Evolutionary conservation across 2,329 filamentous ascomycete species (phyloP).

Genomic region (Paracorniculantispora psalliotae): DNA sequence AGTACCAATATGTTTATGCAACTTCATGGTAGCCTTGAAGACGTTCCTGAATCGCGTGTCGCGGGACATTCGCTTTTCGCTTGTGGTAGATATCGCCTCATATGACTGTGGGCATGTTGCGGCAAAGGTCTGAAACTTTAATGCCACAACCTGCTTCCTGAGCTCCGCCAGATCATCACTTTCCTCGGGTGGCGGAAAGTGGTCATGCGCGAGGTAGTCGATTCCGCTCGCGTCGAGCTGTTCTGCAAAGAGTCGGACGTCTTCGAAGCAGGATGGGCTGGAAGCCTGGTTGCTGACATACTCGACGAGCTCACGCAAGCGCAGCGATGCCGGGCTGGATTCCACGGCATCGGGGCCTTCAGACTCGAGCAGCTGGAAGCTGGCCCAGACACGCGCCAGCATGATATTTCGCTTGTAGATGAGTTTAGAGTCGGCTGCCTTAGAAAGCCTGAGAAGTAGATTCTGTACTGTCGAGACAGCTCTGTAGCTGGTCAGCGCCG

Average conservation of each 20-base stretch:
- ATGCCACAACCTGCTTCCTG: conserved; percentile 29
- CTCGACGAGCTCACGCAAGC: conserved; percentile 30
- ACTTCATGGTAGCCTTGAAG: conserved; percentile 17
- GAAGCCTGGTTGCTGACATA: conserved; percentile 33
- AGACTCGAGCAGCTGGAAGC: conserved; percentile 29
- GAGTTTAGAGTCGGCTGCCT: conserved; percentile 26
- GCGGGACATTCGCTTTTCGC: background rate
- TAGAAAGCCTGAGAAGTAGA: conserved; percentile 27
- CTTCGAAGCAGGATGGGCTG: conserved; percentile 41
- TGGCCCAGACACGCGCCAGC: conserved; percentile 33
- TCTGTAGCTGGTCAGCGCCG: conserved; percentile 21
- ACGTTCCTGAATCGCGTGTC: background rate
- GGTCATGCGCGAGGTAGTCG: conserved; percentile 33
- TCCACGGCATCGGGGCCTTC: conserved; percentile 27
- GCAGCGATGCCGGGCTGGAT: conserved; percentile 24
- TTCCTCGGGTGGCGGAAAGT: conserved; percentile 29
- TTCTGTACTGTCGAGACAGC: conserved; percentile 23
- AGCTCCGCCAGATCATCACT: conserved; percentile 22
- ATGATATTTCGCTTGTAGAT: conserved; percentile 37
- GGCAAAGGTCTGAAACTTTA: conserved; percentile 42
- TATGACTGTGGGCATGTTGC: conserved; percentile 30
- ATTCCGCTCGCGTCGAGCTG: conserved; percentile 37
- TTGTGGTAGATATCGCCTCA: background rate
- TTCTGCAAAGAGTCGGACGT: conserved; percentile 41
- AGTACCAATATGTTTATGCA: conserved; percentile 14